Evolutionary conservation across 805 yeast genomes (phyloP).

Genomic region (Clavispora carvajalis): DNA sequence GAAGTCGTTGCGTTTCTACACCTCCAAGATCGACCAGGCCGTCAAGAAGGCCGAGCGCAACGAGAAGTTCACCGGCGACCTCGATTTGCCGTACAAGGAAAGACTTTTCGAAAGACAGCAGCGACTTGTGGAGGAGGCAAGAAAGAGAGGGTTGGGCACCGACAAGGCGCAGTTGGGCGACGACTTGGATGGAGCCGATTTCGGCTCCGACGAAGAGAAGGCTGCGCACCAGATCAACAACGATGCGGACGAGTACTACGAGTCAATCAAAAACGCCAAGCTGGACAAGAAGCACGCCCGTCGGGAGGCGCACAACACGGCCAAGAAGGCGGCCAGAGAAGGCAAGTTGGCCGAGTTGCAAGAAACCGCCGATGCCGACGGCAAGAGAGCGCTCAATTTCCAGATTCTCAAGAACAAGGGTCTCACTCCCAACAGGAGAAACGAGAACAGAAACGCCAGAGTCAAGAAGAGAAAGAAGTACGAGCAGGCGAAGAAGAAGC

Average conservation of each 20-base stretch:
- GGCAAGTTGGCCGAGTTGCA: constrained; percentile 73
- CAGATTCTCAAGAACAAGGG: constrained; percentile 97
- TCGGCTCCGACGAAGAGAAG: constrained; percentile 43
- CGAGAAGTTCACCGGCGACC: constrained; percentile 70
- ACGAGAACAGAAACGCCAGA: constrained; percentile 91
- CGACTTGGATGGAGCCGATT: constrained; percentile 49
- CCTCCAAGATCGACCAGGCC: constrained; percentile 91
- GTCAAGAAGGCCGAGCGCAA: constrained; percentile 46
- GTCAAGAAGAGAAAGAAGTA: constrained; percentile 98
- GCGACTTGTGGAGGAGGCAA: constrained; percentile 80
- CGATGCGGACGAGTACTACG: constrained; percentile 53
- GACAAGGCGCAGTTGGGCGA: constrained; percentile 50
- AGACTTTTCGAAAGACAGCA: constrained; percentile 87
- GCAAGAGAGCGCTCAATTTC: constrained; percentile 91
- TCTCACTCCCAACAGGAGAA: constrained; percentile 85
- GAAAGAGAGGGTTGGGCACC: constrained; percentile 61
- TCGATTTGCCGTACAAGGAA: constrained; percentile 87
- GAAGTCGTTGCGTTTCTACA: constrained; percentile 86
- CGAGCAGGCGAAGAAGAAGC: constrained; percentile 90
- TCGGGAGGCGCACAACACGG: constrained; percentile 59
- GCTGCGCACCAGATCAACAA: constrained; percentile 38
- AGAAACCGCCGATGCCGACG: constrained; percentile 66
- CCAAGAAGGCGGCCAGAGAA: constrained; percentile 74
- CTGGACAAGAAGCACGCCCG: constrained; percentile 48
- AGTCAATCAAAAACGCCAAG: constrained; percentile 45